These are phyloP conservation scores for Vigna radiata DNA, from an alignment of 306 rosid genomes.

Conservation along the genomic window DNA sequence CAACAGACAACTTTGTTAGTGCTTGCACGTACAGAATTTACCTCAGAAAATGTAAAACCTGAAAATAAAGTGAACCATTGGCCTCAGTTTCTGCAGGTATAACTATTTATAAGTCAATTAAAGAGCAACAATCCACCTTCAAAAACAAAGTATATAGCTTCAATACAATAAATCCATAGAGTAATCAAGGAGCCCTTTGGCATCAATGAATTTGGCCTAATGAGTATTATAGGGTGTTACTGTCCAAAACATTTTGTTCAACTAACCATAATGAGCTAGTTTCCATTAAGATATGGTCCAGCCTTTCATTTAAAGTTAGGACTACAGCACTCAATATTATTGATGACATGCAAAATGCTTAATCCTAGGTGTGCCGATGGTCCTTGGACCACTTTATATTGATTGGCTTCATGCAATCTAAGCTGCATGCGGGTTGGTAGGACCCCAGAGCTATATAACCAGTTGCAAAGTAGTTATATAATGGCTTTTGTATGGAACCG, in stretches of 20 bases:
- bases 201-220: neutral
- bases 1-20: constrained; percentile 76
- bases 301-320: neutral
- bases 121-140: neutral
- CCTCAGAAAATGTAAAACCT: constrained; percentile 86
- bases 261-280: neutral
- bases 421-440: neutral
- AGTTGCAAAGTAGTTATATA: neutral
- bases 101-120: constrained; percentile 2
- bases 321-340: constrained; percentile 19
- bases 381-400: too few relatives aligned
- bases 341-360: neutral
- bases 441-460: neutral
- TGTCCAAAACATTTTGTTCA: neutral
- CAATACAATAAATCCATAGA: constrained; percentile 17
- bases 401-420: neutral
- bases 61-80: constrained; percentile 47
- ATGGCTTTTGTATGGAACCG: too few relatives aligned
- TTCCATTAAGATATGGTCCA: neutral
- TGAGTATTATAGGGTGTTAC: neutral
- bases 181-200: constrained; percentile 4
- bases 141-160: neutral
- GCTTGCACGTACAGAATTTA: constrained; percentile 73
- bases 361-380: neutral
- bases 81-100: constrained; percentile 38